These are phyloP conservation scores for Cytospora paraplurivora DNA, from an alignment of 2,329 filamentous ascomycete species.

Conservation along the genomic window DNA sequence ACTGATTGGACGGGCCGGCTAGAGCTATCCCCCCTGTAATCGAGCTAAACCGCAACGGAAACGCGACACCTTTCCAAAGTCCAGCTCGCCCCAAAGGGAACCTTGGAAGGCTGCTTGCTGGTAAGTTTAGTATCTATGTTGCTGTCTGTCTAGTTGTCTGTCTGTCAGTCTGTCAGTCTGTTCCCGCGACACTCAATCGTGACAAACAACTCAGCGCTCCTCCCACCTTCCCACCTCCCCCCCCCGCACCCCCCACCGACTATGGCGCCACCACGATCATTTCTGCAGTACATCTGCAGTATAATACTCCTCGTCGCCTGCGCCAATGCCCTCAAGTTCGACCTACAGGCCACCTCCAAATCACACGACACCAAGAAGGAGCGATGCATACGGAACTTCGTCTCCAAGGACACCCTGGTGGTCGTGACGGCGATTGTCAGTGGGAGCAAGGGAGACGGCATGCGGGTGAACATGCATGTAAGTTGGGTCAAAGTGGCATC, in stretches of 20 bases:
- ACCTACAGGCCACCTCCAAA: conserved; percentile 70
- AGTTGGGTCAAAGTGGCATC: conserved; percentile 35
- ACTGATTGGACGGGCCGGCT: neutral
- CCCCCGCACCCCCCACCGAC: conserved; percentile 29
- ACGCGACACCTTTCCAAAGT: conserved; percentile 26
- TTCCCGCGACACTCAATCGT: neutral
- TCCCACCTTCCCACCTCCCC: conserved; percentile 4
- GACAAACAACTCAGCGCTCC: conserved; percentile 6
- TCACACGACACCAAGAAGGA: conserved; percentile 66
- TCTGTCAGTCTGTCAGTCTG: no score
- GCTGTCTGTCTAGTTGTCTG: neutral
- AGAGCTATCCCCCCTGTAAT: conserved; percentile 19
- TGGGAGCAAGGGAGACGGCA: conserved; percentile 87
- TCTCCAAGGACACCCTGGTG: conserved; percentile 86
- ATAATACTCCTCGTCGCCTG: conserved; percentile 57
- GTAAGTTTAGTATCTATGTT: conserved; percentile 19
- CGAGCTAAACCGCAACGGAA: conserved; percentile 22
- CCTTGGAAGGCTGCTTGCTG: conserved; percentile 2
- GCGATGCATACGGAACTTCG: conserved; percentile 96
- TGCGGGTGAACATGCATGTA: conserved; percentile 92
- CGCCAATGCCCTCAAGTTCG: conserved; percentile 83
- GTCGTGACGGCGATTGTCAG: conserved; percentile 89
- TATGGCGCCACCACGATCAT: conserved; percentile 54
- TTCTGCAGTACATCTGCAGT: conserved; percentile 62
- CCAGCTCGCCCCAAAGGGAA: neutral